phyloP scores from a whole-genome alignment of 768 basidiomycete genomes.

The Auricularia sp. region DNA sequence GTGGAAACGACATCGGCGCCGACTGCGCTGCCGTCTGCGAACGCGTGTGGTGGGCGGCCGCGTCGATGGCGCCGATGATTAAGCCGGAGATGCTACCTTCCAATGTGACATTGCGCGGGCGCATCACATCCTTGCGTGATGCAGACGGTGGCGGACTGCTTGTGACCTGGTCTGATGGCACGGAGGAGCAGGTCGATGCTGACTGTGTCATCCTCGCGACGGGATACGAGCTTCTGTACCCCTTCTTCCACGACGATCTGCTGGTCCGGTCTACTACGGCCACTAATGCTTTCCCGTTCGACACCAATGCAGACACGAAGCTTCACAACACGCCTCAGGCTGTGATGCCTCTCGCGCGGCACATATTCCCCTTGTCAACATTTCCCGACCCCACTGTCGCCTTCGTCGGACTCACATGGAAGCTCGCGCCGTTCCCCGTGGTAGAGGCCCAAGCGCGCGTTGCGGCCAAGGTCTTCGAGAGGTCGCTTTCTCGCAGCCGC shows the following conservation, averaged over 20 bases:
- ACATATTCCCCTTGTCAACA: conserved; percentile 54
- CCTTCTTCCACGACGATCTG: conserved; percentile 43
- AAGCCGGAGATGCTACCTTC: conserved; percentile 10
- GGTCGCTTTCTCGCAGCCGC: neutral
- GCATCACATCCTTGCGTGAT: conserved; percentile 31
- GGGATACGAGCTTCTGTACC: conserved; percentile 57
- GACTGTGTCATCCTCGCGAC: conserved; percentile 67
- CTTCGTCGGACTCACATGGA: conserved; percentile 52
- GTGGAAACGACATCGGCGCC: conserved; percentile 54
- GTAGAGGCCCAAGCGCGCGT: conserved; percentile 70
- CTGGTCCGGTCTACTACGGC: conserved; percentile 32
- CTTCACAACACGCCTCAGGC: conserved; percentile 57
- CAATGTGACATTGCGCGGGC: conserved; percentile 32
- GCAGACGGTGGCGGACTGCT: conserved; percentile 9
- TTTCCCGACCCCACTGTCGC: conserved; percentile 43
- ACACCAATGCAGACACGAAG: conserved; percentile 29
- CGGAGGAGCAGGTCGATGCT: conserved; percentile 37
- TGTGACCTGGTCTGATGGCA: conserved; percentile 52
- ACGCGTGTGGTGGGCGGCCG: conserved; percentile 5
- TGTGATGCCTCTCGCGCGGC: conserved; percentile 61
- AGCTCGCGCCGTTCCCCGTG: conserved; percentile 64
- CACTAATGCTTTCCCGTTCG: neutral
- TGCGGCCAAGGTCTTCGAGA: conserved; percentile 42
- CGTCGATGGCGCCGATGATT: neutral
- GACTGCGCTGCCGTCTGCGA: conserved; percentile 36